phyloP scores from a whole-genome alignment of 192 early-diverging fungal species.

The Backusella psychrophila region DNA sequence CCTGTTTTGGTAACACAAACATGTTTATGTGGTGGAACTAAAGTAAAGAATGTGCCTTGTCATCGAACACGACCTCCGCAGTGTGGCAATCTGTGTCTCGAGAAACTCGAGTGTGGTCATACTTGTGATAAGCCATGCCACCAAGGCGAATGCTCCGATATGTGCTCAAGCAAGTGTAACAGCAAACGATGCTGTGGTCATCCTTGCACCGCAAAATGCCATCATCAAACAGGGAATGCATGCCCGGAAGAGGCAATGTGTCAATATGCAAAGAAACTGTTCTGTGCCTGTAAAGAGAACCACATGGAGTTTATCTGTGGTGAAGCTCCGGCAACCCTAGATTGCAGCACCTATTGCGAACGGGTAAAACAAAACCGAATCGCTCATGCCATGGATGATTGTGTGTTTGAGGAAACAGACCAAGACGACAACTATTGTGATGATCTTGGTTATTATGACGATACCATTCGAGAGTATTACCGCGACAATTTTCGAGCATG shows the following conservation, averaged over 20 bases:
- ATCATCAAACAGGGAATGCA: slow-evolving; percentile 51
- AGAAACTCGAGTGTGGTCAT: slow-evolving; percentile 67
- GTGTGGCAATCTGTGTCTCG: slow-evolving; percentile 57
- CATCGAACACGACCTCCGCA: slow-evolving; percentile 70
- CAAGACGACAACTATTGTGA: not conserved
- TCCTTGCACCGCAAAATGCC: slow-evolving; percentile 70
- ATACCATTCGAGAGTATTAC: slow-evolving; percentile 70
- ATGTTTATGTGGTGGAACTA: slow-evolving; percentile 78
- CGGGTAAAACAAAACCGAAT: slow-evolving; percentile 73
- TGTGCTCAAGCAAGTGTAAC: slow-evolving; percentile 72
- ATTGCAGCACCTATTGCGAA: slow-evolving; percentile 81
- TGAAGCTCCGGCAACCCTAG: slow-evolving; percentile 47
- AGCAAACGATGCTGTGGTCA: slow-evolving; percentile 84
- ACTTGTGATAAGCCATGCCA: slow-evolving; percentile 83
- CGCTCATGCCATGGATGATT: slow-evolving; percentile 75
- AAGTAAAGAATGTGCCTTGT: slow-evolving; percentile 81
- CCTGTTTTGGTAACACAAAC: slow-evolving; percentile 69
- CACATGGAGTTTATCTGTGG: slow-evolving; percentile 59
- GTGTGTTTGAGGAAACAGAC: slow-evolving; percentile 38
- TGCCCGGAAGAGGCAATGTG: slow-evolving; percentile 82
- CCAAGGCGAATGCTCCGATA: slow-evolving; percentile 62
- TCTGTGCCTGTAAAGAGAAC: slow-evolving; percentile 76
- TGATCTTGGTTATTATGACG: slow-evolving; percentile 46
- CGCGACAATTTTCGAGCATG: slow-evolving; percentile 59
- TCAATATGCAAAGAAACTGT: slow-evolving; percentile 47